Percentiles rank a stretch among this genome's conserved stretches.
phyloP scores from a whole-genome alignment of 306 rosid species.

The Abrus precatorius region DNA sequence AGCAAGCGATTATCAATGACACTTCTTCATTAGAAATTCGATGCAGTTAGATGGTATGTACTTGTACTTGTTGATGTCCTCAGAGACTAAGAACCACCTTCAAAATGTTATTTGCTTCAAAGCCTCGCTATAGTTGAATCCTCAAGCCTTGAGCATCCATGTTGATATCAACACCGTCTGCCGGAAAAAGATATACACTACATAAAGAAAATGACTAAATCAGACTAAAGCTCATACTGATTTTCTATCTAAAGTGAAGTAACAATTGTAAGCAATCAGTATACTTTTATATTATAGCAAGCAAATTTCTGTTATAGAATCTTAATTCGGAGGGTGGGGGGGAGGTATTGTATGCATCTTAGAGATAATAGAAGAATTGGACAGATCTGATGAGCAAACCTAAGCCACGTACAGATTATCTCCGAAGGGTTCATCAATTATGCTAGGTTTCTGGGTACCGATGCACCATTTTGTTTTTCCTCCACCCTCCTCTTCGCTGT shows the following conservation, averaged over 20 bases:
- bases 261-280: slow-evolving; percentile 13
- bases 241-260: background rate
- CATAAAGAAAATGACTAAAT: slow-evolving; percentile 35
- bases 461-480: slow-evolving; percentile 47
- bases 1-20: background rate
- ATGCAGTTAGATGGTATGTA: background rate
- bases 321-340: background rate
- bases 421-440: slow-evolving; percentile 52
- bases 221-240: slow-evolving; percentile 3
- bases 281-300: slow-evolving; percentile 2
- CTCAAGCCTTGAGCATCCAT: slow-evolving; percentile 37
- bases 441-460: slow-evolving; percentile 52
- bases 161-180: slow-evolving; percentile 51
- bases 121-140: slow-evolving; percentile 38
- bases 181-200: slow-evolving; percentile 76
- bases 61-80: background rate
- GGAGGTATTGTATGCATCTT: background rate
- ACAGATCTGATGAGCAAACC: slow-evolving; percentile 74
- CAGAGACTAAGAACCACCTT: slow-evolving; percentile 18
- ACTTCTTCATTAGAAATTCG: background rate
- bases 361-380: slow-evolving; percentile 38
- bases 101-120: slow-evolving; percentile 23
- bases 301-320: slow-evolving; percentile 7
- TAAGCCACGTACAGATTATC: slow-evolving; percentile 62
- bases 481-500: slow-evolving; percentile 52